These are phyloP conservation scores for Citrus sinensis DNA, from an alignment of 345 rosid species.

Conservation along the genomic window DNA sequence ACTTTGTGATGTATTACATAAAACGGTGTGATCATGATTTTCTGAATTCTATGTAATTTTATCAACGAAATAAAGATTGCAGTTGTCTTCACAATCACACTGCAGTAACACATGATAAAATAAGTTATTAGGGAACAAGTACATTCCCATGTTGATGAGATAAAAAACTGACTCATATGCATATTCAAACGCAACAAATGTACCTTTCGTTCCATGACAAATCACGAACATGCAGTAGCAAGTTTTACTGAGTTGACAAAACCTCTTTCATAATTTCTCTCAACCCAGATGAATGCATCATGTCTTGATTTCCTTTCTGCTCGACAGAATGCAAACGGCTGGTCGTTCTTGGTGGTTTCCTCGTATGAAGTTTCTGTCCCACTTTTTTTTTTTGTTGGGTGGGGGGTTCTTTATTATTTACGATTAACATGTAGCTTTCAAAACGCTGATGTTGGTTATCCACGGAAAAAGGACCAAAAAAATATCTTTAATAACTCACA, in stretches of 20 bases:
- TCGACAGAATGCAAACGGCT: background rate
- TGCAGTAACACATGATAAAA: background rate
- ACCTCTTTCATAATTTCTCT: background rate
- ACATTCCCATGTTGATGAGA: background rate
- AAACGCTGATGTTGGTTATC: background rate
- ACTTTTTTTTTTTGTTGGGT: rapidly evolving
- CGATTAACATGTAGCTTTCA: no score
- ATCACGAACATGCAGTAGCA: background rate
- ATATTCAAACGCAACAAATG: no score
- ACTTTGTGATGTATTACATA: background rate
- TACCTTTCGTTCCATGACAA: background rate
- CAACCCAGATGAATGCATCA: background rate
- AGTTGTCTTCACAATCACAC: background rate
- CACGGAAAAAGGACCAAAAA: no score
- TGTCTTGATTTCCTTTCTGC: background rate
- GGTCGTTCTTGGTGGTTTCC: background rate
- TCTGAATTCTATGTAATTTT: background rate
- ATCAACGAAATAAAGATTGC: background rate
- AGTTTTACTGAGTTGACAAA: no score
- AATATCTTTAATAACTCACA: no score
- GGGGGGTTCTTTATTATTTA: no score
- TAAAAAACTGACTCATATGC: no score
- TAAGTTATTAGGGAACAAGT: background rate
- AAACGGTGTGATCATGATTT: background rate
- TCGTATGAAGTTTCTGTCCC: background rate